A percentile compares a stretch with the other conserved stretches of the same genome.
phyloP scores from a whole-genome alignment of 441 rosid genomes.

The Pelargonium australe region DNA sequence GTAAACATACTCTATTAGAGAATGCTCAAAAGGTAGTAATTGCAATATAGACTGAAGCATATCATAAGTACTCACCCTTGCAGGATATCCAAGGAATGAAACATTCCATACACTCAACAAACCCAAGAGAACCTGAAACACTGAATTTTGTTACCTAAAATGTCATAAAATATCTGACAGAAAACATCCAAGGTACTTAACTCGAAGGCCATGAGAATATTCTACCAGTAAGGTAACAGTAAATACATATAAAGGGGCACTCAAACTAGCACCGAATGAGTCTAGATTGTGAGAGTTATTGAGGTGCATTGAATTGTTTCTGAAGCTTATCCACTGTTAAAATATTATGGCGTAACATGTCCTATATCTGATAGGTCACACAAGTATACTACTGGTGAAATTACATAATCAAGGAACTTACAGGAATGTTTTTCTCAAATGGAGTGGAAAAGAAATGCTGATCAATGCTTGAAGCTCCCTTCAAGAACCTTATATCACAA shows the following conservation, averaged over 20 bases:
- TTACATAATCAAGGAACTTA: slow-evolving; percentile 32
- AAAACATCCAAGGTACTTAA: slow-evolving; percentile 6
- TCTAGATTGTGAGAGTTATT: background rate
- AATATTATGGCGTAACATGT: background rate
- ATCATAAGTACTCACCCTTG: slow-evolving; percentile 51
- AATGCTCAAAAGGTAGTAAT: slow-evolving; percentile 5
- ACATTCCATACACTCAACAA: slow-evolving; percentile 92
- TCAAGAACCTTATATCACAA: slow-evolving; percentile 52
- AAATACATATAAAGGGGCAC: background rate
- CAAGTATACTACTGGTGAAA: background rate
- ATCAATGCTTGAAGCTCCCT: slow-evolving; percentile 89
- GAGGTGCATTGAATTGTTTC: background rate
- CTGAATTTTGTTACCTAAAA: slow-evolving; percentile 16
- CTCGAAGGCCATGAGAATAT: background rate
- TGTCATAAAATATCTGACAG: slow-evolving; percentile 15
- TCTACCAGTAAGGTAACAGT: background rate
- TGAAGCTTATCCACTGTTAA: background rate
- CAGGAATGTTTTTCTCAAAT: slow-evolving; percentile 79
- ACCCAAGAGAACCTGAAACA: slow-evolving; percentile 75
- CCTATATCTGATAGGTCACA: background rate
- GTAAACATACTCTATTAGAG: background rate
- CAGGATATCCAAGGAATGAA: slow-evolving; percentile 87
- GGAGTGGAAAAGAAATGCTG: slow-evolving; percentile 70
- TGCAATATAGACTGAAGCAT: slow-evolving; percentile 17
- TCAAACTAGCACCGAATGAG: background rate